Evolutionary conservation across 371 early-diverging fungal genomes (phyloP).

Genomic region (Mucor irregularis): DNA sequence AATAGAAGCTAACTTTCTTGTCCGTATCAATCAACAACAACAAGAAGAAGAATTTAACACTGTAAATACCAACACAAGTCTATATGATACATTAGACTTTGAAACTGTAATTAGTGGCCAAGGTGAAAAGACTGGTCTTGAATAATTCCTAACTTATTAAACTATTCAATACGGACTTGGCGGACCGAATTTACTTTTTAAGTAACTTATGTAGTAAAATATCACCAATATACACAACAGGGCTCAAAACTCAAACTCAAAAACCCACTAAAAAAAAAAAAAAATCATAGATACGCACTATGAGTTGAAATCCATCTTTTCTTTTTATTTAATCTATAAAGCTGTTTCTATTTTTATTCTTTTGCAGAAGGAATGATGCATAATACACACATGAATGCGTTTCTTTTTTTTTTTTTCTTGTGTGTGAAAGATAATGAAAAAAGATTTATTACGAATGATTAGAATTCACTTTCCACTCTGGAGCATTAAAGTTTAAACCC

Average conservation of each 20-base stretch:
- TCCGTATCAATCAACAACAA: slow-evolving; percentile 4
- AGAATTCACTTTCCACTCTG: slow-evolving; percentile 34
- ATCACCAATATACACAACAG: too few relatives aligned
- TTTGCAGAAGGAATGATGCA: too few relatives aligned
- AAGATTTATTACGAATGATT: not conserved
- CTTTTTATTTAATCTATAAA: too few relatives aligned
- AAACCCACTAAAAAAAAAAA: too few relatives aligned
- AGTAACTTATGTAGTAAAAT: too few relatives aligned
- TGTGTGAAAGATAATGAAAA: not conserved
- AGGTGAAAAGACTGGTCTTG: slow-evolving; percentile 26
- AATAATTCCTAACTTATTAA: not conserved
- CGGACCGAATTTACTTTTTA: slow-evolving; percentile 16
- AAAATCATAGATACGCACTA: too few relatives aligned
- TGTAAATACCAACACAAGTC: not conserved
- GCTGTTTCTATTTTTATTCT: too few relatives aligned
- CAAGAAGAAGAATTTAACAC: not conserved
- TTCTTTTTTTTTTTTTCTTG: too few relatives aligned
- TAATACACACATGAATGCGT: not conserved
- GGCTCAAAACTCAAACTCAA: too few relatives aligned
- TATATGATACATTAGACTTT: slow-evolving; percentile 20
- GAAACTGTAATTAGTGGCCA: slow-evolving; percentile 23
- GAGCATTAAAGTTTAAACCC: slow-evolving; percentile 41
- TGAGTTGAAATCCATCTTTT: too few relatives aligned
- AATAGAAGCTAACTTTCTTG: slow-evolving; percentile 2
- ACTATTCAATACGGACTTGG: slow-evolving; percentile 8